phyloP scores from a whole-genome alignment of 2,329 filamentous ascomycete species.

The Canariomyces notabilis region DNA sequence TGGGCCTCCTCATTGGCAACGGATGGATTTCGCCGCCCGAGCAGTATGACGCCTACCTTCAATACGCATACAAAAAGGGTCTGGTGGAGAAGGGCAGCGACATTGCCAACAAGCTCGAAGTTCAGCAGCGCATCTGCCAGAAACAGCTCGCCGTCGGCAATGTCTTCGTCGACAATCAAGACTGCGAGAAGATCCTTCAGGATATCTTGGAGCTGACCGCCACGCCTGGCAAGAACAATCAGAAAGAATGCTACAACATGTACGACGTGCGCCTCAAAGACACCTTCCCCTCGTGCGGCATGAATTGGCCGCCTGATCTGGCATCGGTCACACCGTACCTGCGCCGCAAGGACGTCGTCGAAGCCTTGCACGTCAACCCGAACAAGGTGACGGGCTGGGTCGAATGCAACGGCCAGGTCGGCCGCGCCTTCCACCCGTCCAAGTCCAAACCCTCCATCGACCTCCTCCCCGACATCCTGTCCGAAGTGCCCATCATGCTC shows the following conservation, averaged over 20 bases:
- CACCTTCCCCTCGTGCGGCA: conserved; percentile 76
- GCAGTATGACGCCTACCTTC: conserved; percentile 84
- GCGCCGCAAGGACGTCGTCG: conserved; percentile 69
- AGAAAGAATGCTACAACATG: conserved; percentile 78
- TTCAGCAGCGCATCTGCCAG: conserved; percentile 63
- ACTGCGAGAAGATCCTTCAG: conserved; percentile 74
- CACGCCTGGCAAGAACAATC: conserved; percentile 43
- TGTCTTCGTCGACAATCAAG: conserved; percentile 59
- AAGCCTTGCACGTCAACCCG: conserved; percentile 74
- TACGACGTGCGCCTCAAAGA: conserved; percentile 90
- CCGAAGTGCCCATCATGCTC: conserved; percentile 72
- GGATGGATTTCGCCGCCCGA: conserved; percentile 91
- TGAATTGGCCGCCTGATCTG: conserved; percentile 96
- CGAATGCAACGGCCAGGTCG: conserved; percentile 81
- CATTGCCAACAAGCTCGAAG: conserved; percentile 60
- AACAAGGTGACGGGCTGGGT: conserved; percentile 85
- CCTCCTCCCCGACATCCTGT: conserved; percentile 72
- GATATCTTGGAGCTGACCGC: conserved; percentile 64
- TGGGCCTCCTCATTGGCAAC: conserved; percentile 89
- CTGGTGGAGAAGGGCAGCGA: conserved; percentile 65
- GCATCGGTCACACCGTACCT: conserved; percentile 74
- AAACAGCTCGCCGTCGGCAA: conserved; percentile 50
- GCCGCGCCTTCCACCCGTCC: conserved; percentile 61
- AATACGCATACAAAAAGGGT: conserved; percentile 72
- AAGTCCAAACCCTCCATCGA: conserved; percentile 69